Evolutionary conservation across 1,139 yeast species (phyloP).

Genomic region (Blastobotrys buckinghamii): DNA sequence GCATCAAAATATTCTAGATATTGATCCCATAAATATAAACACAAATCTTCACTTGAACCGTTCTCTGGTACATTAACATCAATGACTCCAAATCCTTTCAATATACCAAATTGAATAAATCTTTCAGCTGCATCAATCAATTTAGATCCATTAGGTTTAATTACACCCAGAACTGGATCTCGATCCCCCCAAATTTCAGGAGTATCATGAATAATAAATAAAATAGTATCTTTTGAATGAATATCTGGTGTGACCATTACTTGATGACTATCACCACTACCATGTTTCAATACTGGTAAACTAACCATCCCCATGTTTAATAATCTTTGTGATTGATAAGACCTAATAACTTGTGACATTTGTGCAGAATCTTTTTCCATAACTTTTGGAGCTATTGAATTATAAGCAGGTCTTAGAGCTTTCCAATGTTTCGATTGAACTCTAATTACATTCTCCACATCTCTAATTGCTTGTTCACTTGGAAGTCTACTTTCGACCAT

Average conservation of each 20-base stretch:
- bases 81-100: constrained; percentile 65
- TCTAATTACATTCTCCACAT: constrained; percentile 75
- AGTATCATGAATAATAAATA: constrained; percentile 81
- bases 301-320: constrained; percentile 53
- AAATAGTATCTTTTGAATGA: constrained; percentile 54
- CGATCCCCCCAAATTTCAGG: constrained; percentile 89
- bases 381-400: constrained; percentile 28
- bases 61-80: constrained; percentile 68
- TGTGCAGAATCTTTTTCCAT: not conserved
- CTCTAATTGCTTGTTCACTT: constrained; percentile 62
- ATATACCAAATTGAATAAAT: constrained; percentile 53
- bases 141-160: constrained; percentile 64
- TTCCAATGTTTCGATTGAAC: constrained; percentile 87
- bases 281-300: constrained; percentile 55
- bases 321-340: constrained; percentile 48
- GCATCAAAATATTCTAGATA: constrained; percentile 72
- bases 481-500: constrained; percentile 62
- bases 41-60: constrained; percentile 41
- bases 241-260: constrained; percentile 73
- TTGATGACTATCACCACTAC: constrained; percentile 47
- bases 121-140: constrained; percentile 57
- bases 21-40: constrained; percentile 85
- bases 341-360: constrained; percentile 56
- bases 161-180: constrained; percentile 72
- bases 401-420: constrained; percentile 67